Conservation (phyloP, 441 rosid species). For the Corymbia calophylla region DNA sequence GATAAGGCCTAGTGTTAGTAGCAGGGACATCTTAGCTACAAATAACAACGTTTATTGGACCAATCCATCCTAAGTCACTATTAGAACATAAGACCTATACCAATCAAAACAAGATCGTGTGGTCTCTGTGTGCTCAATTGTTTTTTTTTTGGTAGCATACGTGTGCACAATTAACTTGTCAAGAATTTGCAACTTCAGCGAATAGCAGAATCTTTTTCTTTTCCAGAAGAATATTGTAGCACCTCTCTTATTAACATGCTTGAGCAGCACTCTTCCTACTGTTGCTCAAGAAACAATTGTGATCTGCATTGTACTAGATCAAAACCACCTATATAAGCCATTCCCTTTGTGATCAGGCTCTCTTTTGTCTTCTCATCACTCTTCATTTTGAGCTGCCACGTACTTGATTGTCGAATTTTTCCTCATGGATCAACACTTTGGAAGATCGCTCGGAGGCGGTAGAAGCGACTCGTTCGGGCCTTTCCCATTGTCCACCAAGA, state of each 20-base stretch:
- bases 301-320: not conserved
- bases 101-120: too few species aligned
- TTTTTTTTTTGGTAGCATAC: too few species aligned
- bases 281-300: not conserved
- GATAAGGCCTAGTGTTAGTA: too few species aligned
- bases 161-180: not conserved
- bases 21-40: too few species aligned
- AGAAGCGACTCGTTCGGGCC: conserved; percentile 5
- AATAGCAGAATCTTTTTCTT: not conserved
- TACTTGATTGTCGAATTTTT: not conserved
- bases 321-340: not conserved
- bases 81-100: too few species aligned
- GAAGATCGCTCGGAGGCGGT: conserved; percentile 8
- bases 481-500: conserved; percentile 8
- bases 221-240: not conserved
- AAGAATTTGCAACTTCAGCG: not conserved
- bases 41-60: too few species aligned
- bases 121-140: not conserved
- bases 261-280: not conserved
- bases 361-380: not conserved
- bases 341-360: not conserved
- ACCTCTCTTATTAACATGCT: not conserved
- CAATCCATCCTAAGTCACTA: too few species aligned
- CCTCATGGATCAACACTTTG: not conserved
- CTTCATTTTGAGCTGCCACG: not conserved